Evolutionary conservation across 805 yeast species (phyloP).

Genomic region (Blastobotrys chiropterorum): DNA sequence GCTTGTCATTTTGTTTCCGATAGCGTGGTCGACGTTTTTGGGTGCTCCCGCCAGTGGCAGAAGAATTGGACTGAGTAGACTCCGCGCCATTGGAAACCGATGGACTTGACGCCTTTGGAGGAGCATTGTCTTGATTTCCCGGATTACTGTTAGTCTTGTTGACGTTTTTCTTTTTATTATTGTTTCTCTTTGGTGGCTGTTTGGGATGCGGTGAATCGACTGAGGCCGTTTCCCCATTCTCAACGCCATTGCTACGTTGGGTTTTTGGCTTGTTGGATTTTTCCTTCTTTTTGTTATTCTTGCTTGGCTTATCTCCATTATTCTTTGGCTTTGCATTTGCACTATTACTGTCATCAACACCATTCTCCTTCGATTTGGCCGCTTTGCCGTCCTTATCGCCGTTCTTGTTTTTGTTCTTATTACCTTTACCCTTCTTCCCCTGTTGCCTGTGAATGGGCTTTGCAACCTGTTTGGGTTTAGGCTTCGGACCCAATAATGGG

Average conservation of each 20-base stretch:
- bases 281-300: background rate
- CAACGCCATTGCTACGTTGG: conserved; percentile 8
- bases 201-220: no score
- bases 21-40: background rate
- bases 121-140: background rate
- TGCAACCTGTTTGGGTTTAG: conserved; percentile 17
- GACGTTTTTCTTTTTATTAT: conserved; percentile 1
- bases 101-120: background rate
- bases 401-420: conserved; percentile 1
- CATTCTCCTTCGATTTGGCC: conserved; percentile 1
- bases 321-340: background rate
- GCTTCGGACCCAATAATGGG: conserved; percentile 11
- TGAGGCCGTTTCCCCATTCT: conserved; percentile 6
- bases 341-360: background rate
- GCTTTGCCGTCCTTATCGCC: conserved; percentile 16
- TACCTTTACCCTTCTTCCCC: conserved; percentile 11
- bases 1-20: background rate
- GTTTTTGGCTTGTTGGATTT: conserved; percentile 3
- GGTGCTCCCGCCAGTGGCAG: background rate
- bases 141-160: background rate
- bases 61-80: background rate
- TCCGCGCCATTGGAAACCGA: background rate
- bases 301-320: background rate
- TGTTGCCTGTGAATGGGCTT: conserved; percentile 19
- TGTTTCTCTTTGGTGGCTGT: conserved; percentile 8